These are phyloP conservation scores for Fusarium pininemorale DNA, from an alignment of 2,329 filamentous ascomycete species.

Conservation along the genomic window DNA sequence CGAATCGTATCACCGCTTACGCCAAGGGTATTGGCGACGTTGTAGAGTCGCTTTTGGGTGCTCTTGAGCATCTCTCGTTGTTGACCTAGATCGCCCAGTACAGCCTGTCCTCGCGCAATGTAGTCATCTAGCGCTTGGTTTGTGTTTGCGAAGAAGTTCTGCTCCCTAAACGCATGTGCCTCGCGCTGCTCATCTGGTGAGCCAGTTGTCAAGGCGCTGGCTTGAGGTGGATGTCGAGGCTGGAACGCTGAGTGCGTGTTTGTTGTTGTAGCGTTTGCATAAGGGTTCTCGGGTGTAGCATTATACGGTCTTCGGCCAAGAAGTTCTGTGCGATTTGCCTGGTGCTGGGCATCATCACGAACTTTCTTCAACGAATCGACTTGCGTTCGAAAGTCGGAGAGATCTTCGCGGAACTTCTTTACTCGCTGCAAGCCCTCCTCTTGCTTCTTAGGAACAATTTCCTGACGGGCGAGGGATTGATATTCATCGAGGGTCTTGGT, in stretches of 20 bases:
- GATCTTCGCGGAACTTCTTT: conserved; percentile 83
- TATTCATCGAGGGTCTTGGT: conserved; percentile 94
- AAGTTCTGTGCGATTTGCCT: conserved; percentile 78
- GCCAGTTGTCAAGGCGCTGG: conserved; percentile 49
- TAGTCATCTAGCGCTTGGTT: conserved; percentile 93
- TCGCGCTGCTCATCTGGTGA: conserved; percentile 76
- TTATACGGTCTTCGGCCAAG: conserved; percentile 83
- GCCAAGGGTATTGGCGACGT: conserved; percentile 91
- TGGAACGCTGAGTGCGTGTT: conserved; percentile 50
- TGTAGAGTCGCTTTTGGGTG: conserved; percentile 90
- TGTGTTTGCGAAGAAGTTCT: conserved; percentile 84
- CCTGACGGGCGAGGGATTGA: conserved; percentile 82
- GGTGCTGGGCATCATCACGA: conserved; percentile 76
- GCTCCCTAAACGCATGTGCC: conserved; percentile 85
- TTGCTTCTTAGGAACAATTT: conserved; percentile 90
- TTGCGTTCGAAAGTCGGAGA: conserved; percentile 80
- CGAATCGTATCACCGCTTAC: conserved; percentile 95
- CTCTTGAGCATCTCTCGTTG: conserved; percentile 96
- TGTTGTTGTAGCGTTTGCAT: conserved; percentile 67
- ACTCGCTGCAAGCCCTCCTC: conserved; percentile 89
- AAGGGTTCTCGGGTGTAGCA: conserved; percentile 92
- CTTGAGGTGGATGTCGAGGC: conserved; percentile 54
- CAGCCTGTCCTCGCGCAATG: conserved; percentile 87
- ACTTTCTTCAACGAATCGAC: conserved; percentile 81
- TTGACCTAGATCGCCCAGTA: conserved; percentile 86